Conservation (phyloP, 1,284 basidiomycete genomes). For the Boletus calvinii region DNA sequence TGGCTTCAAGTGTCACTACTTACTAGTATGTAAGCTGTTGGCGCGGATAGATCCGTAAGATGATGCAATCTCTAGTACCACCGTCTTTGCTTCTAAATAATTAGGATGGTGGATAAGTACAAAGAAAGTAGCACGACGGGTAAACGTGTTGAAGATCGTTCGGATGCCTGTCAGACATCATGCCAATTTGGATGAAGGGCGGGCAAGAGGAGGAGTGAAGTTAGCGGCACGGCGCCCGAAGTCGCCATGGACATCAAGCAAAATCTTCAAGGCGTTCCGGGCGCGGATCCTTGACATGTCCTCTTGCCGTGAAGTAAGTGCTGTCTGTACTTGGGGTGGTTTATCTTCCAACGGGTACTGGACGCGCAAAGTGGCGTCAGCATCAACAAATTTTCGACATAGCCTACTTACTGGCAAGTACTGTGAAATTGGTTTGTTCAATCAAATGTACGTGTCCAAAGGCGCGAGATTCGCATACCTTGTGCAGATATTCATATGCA, state of each 20-base stretch:
- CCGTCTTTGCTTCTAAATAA: slow-evolving; percentile 15
- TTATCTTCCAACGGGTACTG: slow-evolving; percentile 79
- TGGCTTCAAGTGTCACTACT: not conserved
- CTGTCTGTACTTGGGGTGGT: slow-evolving; percentile 63
- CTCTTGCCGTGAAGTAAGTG: slow-evolving; percentile 69
- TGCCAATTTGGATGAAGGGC: slow-evolving; percentile 38
- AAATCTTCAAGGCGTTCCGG: slow-evolving; percentile 88
- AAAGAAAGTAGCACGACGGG: slow-evolving; percentile 2
- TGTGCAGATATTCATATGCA: slow-evolving; percentile 80
- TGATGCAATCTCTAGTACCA: slow-evolving; percentile 9
- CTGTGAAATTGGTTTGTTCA: slow-evolving; percentile 34
- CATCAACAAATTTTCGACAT: slow-evolving; percentile 1
- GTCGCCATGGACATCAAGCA: slow-evolving; percentile 82
- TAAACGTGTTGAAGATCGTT: not conserved
- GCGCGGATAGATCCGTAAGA: slow-evolving; percentile 2
- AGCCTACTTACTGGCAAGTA: slow-evolving; percentile 64
- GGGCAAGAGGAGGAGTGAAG: slow-evolving; percentile 35
- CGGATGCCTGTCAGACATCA: slow-evolving; percentile 9
- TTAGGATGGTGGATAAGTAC: slow-evolving; percentile 22
- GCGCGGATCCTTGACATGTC: slow-evolving; percentile 88
- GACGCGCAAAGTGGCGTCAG: slow-evolving; percentile 11
- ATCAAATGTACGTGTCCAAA: not conserved
- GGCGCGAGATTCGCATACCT: slow-evolving; percentile 41
- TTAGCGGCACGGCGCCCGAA: slow-evolving; percentile 59
- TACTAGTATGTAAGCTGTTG: slow-evolving; percentile 8